Base-by-base conservation (phyloP, 2,329 filamentous ascomycete species). In the Ophiostoma australiae region DNA sequence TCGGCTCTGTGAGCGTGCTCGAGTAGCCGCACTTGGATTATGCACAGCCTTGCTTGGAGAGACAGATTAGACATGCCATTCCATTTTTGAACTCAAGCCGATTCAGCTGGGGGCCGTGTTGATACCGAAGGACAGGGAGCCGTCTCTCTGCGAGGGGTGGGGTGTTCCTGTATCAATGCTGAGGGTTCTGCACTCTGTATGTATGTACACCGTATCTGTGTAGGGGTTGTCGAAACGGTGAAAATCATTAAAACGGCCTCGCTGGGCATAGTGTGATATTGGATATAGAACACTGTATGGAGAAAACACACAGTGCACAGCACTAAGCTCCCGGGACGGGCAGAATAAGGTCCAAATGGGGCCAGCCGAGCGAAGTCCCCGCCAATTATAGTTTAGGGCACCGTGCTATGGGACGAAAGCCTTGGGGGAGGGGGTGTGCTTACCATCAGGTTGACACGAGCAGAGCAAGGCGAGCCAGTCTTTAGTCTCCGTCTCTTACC, bases 311-410 rank as follows among this genome's bases (percentile, higher is more conserved):
- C 70, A 70, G 70, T 71, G 70, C 55, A 31, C 61, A 31, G 4
- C 41, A 41, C 70, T 70, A 70, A 55, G 69, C 27, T 15, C n/a
- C 52, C 70, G 65, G 66, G 70, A 68, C 70, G 70, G 70, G 37
- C 52, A 52, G 66, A 68, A 65, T 41, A 20, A 33, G 27, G 27
- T 27, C 27, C 58, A 33, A 20, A 63, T 71, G 69, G 69, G 69
- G 70, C 65, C 8, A 39, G 35, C 44, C 35, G 23, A 48, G 41
- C 35, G 17, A 48, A n/a, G 48, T 44, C 58, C 63, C 61, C 61
- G 33, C 69, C 69, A 70, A 55, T 70, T 48, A 67, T 44, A 67
- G 69, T 55, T 70, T 70, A 70, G 69, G 15, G 63, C 23, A 33
- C 69, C 10, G 58, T 39, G 52, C 52, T 44, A 58, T 58, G n/a